Base-by-base conservation (phyloP, 208 protist genomes). In the Acanthamoeba castellanii region DNA sequence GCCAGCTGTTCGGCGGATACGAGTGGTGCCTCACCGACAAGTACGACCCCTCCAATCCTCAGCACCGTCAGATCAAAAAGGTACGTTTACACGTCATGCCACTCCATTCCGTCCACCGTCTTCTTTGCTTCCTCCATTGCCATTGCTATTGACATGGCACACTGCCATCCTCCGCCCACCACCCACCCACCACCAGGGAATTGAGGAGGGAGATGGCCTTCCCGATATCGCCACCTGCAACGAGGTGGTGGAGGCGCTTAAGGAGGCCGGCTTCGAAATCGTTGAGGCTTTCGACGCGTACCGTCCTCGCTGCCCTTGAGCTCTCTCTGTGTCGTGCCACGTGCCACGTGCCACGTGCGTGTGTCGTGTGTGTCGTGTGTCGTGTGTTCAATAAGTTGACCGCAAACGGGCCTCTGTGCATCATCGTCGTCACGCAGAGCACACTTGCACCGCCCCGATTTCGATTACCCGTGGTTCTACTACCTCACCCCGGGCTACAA, bases 21-120 rank as follows among this genome's bases (percentile, higher is more conserved):
- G 99, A 99, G 96, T 99, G 99, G 99, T 97, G 97, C 96, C 98
- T 99, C 96, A 99, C 99, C 55, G 97, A 98, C 93, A 98, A 98
- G 94, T 99, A 99, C 97, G 98, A 99, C 95, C 96, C 96, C 27
- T 96, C 96, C 74, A 98, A 99, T 95, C 96, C 98, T 90, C 93
- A 98, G 74, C 98, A 99, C 97, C 95, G 96, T 32, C 89, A 96
- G 52, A 98, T 99, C 95, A 98, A 98, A 95, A 98, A 98, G 95
- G 94, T 93, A 11, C 14, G 34, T 8, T 50, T 7, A 25, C 42
- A 22, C 72, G 14, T 1, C 32, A 30, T 8, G 20, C 27, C 68
- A 3, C 27, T 37, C 68, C 7, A 25, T 37, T 30, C 13, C 68
- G 68, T 8, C 68, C 14, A 25, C n/a, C 14, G 32, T 14, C 25